Percentiles rank a stretch among this genome's conserved stretches.
These are phyloP conservation scores for Penicillium nucicola DNA, from an alignment of 495 filamentous ascomycete genomes.

Conservation along the genomic window DNA sequence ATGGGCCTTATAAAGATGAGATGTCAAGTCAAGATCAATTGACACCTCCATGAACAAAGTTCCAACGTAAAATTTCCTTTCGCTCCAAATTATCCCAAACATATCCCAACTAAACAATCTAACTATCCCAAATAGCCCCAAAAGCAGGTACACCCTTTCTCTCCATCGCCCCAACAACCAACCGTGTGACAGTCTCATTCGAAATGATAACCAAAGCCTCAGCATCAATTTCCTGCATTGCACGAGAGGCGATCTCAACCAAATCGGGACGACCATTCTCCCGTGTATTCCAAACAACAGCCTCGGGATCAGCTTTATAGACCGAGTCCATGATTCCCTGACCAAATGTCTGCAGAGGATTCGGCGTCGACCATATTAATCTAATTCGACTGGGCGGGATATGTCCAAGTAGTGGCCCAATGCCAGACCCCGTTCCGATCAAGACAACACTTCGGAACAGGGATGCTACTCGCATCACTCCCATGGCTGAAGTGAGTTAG, in stretches of 20 bases:
- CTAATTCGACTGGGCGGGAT: slow-evolving; percentile 27
- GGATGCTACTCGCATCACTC: slow-evolving; percentile 60
- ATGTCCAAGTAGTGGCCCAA: slow-evolving; percentile 44
- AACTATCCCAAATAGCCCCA: slow-evolving; percentile 59
- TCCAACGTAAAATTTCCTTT: not conserved
- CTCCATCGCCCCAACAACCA: slow-evolving; percentile 61
- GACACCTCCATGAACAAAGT: too few relatives aligned
- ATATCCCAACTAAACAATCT: not conserved
- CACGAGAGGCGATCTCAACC: slow-evolving; percentile 22
- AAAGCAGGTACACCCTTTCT: slow-evolving; percentile 56
- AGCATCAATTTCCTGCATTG: slow-evolving; percentile 38
- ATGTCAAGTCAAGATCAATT: too few relatives aligned
- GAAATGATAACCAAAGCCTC: slow-evolving; percentile 62
- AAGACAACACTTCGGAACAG: slow-evolving; percentile 60
- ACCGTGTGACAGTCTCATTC: slow-evolving; percentile 59
- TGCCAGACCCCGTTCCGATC: slow-evolving; percentile 68
- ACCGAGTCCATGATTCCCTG: slow-evolving; percentile 40
- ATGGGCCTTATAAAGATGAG: too few relatives aligned
- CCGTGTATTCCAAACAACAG: slow-evolving; percentile 49
- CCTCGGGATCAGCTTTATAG: slow-evolving; percentile 40
- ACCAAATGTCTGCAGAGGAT: slow-evolving; percentile 44
- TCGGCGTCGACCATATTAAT: slow-evolving; percentile 49
- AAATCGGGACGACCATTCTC: slow-evolving; percentile 45
- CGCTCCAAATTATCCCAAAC: too few relatives aligned
- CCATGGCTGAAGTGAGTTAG: slow-evolving; percentile 41